phyloP scores from a whole-genome alignment of 2,329 filamentous ascomycete genomes.

The Akanthomyces lecanii region DNA sequence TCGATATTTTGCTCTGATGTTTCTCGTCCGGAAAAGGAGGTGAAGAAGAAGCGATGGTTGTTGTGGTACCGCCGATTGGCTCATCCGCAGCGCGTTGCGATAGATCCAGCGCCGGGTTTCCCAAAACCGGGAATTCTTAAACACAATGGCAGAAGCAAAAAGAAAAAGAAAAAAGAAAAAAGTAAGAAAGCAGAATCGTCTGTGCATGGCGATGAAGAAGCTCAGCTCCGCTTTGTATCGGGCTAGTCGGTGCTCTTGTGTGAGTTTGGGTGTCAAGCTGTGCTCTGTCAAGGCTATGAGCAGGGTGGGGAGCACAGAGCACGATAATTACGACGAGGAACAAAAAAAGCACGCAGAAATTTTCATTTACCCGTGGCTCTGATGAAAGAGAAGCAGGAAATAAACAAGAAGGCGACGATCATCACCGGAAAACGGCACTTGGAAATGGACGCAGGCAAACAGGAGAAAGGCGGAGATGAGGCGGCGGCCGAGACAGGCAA shows the following conservation, averaged over 20 bases:
- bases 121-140: neutral
- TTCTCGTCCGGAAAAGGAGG: too few relatives aligned
- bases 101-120: neutral
- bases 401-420: neutral
- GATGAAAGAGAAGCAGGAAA: neutral
- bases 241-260: neutral
- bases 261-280: neutral
- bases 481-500: neutral
- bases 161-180: neutral
- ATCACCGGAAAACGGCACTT: neutral
- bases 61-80: too few relatives aligned
- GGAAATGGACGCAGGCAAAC: neutral
- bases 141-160: neutral
- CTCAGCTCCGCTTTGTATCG: neutral
- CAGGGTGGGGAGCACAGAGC: too few relatives aligned
- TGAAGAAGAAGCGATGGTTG: too few relatives aligned
- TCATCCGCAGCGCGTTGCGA: neutral
- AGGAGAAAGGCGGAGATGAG: too few relatives aligned
- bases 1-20: too few relatives aligned
- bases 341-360: neutral
- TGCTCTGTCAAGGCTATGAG: neutral
- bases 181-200: neutral
- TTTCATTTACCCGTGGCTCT: too few relatives aligned
- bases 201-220: conserved; percentile 1
- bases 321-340: neutral